A percentile compares a stretch with the other conserved stretches of the same genome.
Evolutionary conservation across 1,284 basidiomycete genomes (phyloP).

Genomic region (Porogramme epimiltina): DNA sequence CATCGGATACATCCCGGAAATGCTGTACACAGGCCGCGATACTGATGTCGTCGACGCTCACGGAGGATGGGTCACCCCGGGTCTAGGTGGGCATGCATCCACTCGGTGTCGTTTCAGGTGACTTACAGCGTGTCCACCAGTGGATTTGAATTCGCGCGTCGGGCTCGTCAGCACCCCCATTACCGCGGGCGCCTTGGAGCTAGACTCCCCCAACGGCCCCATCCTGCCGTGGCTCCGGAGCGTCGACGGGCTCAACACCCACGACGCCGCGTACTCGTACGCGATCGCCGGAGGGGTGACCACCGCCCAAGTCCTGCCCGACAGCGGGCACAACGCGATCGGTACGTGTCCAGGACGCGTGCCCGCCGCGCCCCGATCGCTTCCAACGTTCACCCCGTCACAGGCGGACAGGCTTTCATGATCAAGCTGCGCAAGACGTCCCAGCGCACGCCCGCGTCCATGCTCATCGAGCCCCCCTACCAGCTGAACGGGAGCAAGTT

Average conservation of each 20-base stretch:
- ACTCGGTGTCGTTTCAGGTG: background rate
- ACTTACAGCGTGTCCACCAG: conserved; percentile 23
- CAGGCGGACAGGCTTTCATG: conserved; percentile 50
- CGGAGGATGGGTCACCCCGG: conserved; percentile 71
- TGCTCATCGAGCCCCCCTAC: conserved; percentile 50
- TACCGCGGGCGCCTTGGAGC: conserved; percentile 48
- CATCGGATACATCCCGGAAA: conserved; percentile 52
- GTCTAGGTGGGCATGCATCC: conserved; percentile 40
- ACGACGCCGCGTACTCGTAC: conserved; percentile 44
- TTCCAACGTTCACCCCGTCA: background rate
- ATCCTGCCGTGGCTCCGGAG: conserved; percentile 43
- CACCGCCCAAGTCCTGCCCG: conserved; percentile 42
- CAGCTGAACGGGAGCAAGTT: conserved; percentile 35
- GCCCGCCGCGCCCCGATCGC: background rate
- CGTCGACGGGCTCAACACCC: conserved; percentile 51
- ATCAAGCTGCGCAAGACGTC: conserved; percentile 52
- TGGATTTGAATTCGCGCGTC: conserved; percentile 83
- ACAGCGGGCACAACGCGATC: conserved; percentile 32
- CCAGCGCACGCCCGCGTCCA: conserved; percentile 45
- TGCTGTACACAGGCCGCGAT: conserved; percentile 38
- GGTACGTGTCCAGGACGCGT: conserved; percentile 23
- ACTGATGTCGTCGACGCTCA: conserved; percentile 55
- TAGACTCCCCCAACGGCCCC: conserved; percentile 59
- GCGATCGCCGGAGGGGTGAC: conserved; percentile 53
- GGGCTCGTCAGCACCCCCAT: conserved; percentile 67